Base-by-base conservation (phyloP, 495 filamentous ascomycete genomes). In the Aspergillus nidulans region DNA sequence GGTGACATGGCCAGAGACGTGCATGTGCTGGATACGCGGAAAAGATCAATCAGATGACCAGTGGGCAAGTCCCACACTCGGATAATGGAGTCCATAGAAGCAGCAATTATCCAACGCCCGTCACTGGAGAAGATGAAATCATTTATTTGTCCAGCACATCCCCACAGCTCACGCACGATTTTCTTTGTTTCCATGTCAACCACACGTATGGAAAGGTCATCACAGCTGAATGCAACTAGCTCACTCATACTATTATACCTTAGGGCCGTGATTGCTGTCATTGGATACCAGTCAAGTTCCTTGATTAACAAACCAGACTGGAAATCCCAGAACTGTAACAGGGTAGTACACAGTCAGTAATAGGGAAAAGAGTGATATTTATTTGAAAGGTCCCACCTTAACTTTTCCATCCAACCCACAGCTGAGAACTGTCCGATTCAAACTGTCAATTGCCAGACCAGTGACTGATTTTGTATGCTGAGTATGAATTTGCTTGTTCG, bases 21-120 rank as follows among this genome's bases (percentile, higher is more conserved):
- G 65, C 91, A 94, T 21, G 85, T 83, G 39, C 76, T 87, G 23
- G 82, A 81, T 6, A 92, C 77, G 44, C 83, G 81, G 67, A 97
- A 86, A 4, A 88, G 87, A 66, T 97, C 94, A 61, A 97, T 91
- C 12, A 97, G 78, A 72, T 97, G 94, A 4, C 90, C 90, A 0
- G 94, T 97, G 10, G 94, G 92, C 23, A 99, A 73, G 72, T 99
- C 94, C 92, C 94, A 99, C 2, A 97, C 81, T 44, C 94, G 82
- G 32, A 99, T 74, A 39, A 88, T 72, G 12, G 82, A 85, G 69
- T 97, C 92, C 68, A 87, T 85, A 5, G 89, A 90, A 10, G 91
- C 87, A 16, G 91, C 90, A 51, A 97, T 79, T 59, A 99, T 86
- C 95, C 94, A 97, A 36, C 91, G 79, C 21, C 91, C 94, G 68